Evolutionary conservation across 768 basidiomycete genomes (phyloP), one percentile per base, ranked within the genome.

Genomic region (Russula earlei): DNA sequence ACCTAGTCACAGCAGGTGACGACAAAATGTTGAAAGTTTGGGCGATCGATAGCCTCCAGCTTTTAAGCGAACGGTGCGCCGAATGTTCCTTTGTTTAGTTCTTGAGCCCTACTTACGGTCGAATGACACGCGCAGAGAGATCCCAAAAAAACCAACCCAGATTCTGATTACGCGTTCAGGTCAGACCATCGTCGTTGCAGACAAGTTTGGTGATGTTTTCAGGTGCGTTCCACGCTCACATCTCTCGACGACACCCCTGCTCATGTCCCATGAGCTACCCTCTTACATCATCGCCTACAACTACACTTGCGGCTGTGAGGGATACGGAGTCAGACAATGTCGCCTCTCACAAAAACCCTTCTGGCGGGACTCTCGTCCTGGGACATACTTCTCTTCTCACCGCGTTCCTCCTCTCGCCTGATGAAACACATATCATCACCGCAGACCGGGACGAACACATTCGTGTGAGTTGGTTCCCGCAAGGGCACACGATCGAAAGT

Each of bases 381-480:
- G 95, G 96, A 9, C 96, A 99, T 66, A 82, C 87, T 1, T 96
- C 93, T 12, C 80, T 91, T 40, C 70, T 98, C 55, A 95, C 86
- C 11, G 70, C 77, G 0, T 84, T 87, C 67, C 64, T 85, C 42
- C 78, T 95, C 52, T 78, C 83, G 0, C 67, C 69, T 0, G 84
- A 89, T 64, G 82, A 84, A 62, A 77, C 75, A 50, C 84, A 77
- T 65, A 84, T 99, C 64, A 77, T 97, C 60, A 91, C 92, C 0
- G 86, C 91, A 0, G 96, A 98, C 66, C 74, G 96, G 43, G 96
- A 99, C 65, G 96, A 98, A 67, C 96, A 98, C 66, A 86, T 99
- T 49, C 77, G 96, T 52, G 79, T 95, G 15, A 93, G 89, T 64
- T 81, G 88, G 80, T 98, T 79, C 65, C 96, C 96, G 0, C 75